Base-by-base conservation (phyloP, 176 grass and related monocot species). In the Avena eriantha region DNA sequence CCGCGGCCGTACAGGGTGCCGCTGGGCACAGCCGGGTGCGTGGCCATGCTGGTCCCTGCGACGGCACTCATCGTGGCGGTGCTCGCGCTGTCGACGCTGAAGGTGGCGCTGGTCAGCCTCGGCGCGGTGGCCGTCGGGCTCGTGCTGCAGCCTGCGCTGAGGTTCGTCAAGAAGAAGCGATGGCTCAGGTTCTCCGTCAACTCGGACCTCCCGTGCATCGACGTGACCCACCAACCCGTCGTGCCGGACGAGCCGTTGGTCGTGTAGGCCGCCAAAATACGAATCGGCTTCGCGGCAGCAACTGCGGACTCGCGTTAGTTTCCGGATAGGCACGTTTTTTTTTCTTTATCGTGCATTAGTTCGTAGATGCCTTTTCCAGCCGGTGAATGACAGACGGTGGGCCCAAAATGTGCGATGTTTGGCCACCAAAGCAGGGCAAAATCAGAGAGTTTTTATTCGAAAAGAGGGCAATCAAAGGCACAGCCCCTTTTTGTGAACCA, bases 1-100 rank as follows among this genome's bases (percentile, higher is more conserved):
- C 41, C 71, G 22, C 69, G 88, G 50, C 92, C 88, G 4, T 93
- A 69, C 53, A 93, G 77, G 79, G 72, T 93, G 45, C 92, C 88
- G 57, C 70, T 93, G 31, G 74, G 74, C 24, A 77, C 74, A 19
- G 74, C 26, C 49, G 74, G 74, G 9, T 77, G 74, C 49, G 74
- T 77, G 74, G 74, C 26, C 16, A 77, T 77, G 74, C 74, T 77
- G 16, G 74, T 77, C 26, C 74, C 74, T 10, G 49, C 74, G 74
- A 55, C 74, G 74, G 74, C 74, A 49, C 29, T 77, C 16, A 77
- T 77, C 49, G 92, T 83, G 35, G 8, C 26, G 26, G 74, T 77
- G 74, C 74, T 77, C 49, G 74, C 74, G 26, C 49, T 77, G 49
- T 77, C 74, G 73, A 77, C 74, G 49, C 74, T 77, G 9, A 77